phyloP scores from a whole-genome alignment of 257 asterid genomes.

The Lithospermum erythrorhizon region DNA sequence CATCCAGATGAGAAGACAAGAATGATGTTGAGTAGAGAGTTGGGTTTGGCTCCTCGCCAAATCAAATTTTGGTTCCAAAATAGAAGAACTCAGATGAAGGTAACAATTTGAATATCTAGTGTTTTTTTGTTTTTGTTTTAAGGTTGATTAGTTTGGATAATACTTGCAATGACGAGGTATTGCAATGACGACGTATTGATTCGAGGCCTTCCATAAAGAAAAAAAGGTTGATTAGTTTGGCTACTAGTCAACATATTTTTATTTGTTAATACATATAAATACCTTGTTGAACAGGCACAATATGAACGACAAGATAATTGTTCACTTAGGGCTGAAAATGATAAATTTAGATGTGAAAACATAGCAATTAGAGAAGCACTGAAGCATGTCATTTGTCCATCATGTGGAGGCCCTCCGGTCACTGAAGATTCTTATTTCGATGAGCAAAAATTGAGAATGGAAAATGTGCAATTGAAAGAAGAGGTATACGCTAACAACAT shows the following conservation, averaged over 20 bases:
- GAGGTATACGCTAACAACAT: conserved; percentile 44
- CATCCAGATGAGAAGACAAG: conserved; percentile 97
- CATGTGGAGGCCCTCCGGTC: conserved; percentile 87
- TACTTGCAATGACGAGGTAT: no score
- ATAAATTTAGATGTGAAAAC: conserved; percentile 72
- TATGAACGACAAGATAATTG: conserved; percentile 76
- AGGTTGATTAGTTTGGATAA: not conserved
- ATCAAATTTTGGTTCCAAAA: conserved; percentile 98
- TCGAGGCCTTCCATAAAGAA: no score
- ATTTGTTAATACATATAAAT: no score
- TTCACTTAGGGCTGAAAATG: conserved; percentile 64
- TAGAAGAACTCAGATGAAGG: conserved; percentile 96
- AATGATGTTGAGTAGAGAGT: conserved; percentile 67
- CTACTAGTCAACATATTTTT: not conserved
- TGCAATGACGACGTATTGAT: no score
- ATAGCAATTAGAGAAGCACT: conserved; percentile 81
- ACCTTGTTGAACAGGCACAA: conserved; percentile 45
- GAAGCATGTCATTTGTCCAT: conserved; percentile 68
- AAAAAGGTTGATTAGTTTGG: not conserved
- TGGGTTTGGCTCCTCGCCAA: conserved; percentile 80
- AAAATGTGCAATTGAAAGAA: conserved; percentile 68
- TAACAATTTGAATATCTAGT: not conserved
- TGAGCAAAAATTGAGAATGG: conserved; percentile 64
- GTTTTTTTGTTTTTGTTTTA: no score
- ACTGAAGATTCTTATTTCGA: conserved; percentile 67